A percentile compares a stretch with the other conserved stretches of the same genome.
These are phyloP conservation scores for Naganishia albida DNA, from an alignment of 1,284 basidiomycete genomes.

Conservation along the genomic window DNA sequence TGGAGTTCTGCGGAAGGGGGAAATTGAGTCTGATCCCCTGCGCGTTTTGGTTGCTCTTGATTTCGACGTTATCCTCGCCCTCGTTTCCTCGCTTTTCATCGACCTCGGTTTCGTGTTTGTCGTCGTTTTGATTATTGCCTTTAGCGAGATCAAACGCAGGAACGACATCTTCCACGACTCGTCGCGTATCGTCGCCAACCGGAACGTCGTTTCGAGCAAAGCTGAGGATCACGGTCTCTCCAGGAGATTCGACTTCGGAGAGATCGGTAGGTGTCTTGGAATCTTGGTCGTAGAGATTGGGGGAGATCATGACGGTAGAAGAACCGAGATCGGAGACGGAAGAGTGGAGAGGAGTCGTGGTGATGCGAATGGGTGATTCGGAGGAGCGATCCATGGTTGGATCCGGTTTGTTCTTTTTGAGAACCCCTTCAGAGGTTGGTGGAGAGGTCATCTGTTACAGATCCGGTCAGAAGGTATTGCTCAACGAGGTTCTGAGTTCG, in stretches of 20 bases:
- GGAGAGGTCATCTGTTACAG: neutral
- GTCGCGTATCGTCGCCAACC: no score
- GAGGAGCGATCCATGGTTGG: neutral
- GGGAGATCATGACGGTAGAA: slow-evolving; percentile 3
- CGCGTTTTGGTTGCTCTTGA: no score
- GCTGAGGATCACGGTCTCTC: neutral
- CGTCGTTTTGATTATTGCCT: neutral
- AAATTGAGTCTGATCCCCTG: no score
- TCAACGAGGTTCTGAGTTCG: no score
- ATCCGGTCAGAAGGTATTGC: no score
- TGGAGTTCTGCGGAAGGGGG: no score
- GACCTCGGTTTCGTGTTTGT: neutral
- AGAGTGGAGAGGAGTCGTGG: neutral
- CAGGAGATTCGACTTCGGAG: neutral
- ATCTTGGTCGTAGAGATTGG: neutral
- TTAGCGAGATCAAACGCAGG: neutral
- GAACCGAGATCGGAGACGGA: neutral
- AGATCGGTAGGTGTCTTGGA: neutral
- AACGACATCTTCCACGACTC: neutral
- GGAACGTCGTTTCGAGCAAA: neutral
- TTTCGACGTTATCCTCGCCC: no score
- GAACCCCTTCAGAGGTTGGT: neutral
- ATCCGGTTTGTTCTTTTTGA: neutral
- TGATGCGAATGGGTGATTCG: neutral
- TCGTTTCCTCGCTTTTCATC: no score